A percentile compares a stretch with the other conserved stretches of the same genome.
These are phyloP conservation scores for Trematosphaeria pertusa DNA, from an alignment of 2,329 filamentous ascomycete genomes.

Conservation along the genomic window DNA sequence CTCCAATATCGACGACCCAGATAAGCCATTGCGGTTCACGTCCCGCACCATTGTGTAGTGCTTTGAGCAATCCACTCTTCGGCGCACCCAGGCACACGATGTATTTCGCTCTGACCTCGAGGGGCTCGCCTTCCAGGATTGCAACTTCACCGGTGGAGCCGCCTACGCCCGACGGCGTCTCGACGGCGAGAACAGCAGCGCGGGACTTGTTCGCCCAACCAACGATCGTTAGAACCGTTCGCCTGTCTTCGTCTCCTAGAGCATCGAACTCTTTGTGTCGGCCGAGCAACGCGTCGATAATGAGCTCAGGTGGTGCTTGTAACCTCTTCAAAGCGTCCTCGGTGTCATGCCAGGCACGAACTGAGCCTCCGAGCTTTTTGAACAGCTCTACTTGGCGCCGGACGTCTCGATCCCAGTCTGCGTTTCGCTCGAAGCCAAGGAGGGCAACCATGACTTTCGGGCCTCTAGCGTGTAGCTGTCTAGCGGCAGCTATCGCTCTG, in stretches of 20 bases:
- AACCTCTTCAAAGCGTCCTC: slow-evolving; percentile 60
- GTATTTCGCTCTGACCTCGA: slow-evolving; percentile 82
- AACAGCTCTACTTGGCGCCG: slow-evolving; percentile 84
- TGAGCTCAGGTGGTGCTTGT: slow-evolving; percentile 74
- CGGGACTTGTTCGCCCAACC: slow-evolving; percentile 92
- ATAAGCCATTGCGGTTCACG: slow-evolving; percentile 72
- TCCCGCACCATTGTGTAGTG: slow-evolving; percentile 68
- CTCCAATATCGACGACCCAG: slow-evolving; percentile 85
- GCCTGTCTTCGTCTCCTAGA: slow-evolving; percentile 80
- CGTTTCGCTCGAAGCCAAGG: slow-evolving; percentile 82
- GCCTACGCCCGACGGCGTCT: slow-evolving; percentile 88
- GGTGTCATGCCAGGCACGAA: slow-evolving; percentile 68
- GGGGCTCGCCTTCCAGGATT: slow-evolving; percentile 72
- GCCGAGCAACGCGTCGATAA: slow-evolving; percentile 88
- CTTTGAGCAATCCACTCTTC: slow-evolving; percentile 81
- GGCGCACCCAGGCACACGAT: slow-evolving; percentile 88
- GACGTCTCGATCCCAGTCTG: slow-evolving; percentile 80
- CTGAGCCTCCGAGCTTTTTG: slow-evolving; percentile 79
- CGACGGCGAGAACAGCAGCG: slow-evolving; percentile 83
- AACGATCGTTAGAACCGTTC: slow-evolving; percentile 85
- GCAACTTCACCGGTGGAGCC: slow-evolving; percentile 69
- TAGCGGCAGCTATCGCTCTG: slow-evolving; percentile 81
- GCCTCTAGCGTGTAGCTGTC: slow-evolving; percentile 85
- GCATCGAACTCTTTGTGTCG: slow-evolving; percentile 90
- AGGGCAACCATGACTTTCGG: slow-evolving; percentile 83